Conservation (phyloP, 2,329 filamentous ascomycete species). For the Pseudogymnoascus sp. region DNA sequence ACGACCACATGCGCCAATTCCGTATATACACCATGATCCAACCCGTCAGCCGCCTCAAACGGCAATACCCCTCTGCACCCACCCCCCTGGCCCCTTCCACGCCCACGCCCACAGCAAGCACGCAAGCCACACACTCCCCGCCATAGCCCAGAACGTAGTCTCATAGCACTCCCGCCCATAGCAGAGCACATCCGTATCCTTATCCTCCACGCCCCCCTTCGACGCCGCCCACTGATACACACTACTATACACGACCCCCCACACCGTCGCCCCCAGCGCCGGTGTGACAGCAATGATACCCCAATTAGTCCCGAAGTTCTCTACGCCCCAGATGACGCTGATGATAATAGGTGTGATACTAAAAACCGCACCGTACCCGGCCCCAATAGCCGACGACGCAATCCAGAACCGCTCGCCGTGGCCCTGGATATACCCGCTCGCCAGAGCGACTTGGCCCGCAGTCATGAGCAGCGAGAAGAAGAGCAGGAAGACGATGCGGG, state of each 20-base stretch:
- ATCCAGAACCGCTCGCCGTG: constrained; percentile 76
- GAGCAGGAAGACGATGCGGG: constrained; percentile 72
- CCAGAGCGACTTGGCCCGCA: constrained; percentile 67
- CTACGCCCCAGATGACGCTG: constrained; percentile 95
- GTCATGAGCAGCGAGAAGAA: constrained; percentile 67
- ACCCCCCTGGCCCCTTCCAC: constrained; percentile 71
- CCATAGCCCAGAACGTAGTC: constrained; percentile 78
- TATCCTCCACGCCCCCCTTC: constrained; percentile 23
- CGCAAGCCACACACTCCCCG: constrained; percentile 69
- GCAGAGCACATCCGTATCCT: constrained; percentile 55
- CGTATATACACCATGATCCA: not conserved
- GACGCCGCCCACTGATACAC: constrained; percentile 65
- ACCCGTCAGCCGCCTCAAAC: constrained; percentile 33
- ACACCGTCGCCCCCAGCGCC: constrained; percentile 77
- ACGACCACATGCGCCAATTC: not conserved
- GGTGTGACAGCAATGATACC: constrained; percentile 90
- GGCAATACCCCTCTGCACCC: constrained; percentile 68
- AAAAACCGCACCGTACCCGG: constrained; percentile 90
- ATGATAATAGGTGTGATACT: constrained; percentile 84
- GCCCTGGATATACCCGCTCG: constrained; percentile 65
- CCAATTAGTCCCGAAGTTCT: constrained; percentile 98
- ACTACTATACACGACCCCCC: constrained; percentile 80
- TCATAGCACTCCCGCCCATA: constrained; percentile 78
- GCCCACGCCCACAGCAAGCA: constrained; percentile 65
- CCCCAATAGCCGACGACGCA: constrained; percentile 75